Base-by-base conservation (phyloP, 2,329 filamentous ascomycete species). In the Coniochaeta pulveracea region DNA sequence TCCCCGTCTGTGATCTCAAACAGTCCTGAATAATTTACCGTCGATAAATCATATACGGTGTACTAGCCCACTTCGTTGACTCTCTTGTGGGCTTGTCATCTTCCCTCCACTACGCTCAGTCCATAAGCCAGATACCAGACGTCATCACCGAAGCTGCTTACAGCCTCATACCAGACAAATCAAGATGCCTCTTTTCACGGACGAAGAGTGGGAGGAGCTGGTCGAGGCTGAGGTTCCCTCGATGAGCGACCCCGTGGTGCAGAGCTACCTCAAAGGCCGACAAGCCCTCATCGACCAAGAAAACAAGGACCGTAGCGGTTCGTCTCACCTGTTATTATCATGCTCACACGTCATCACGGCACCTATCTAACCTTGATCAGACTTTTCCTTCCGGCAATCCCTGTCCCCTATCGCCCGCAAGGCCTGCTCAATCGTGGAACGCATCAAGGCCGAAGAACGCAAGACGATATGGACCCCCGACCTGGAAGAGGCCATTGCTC, bases 221-320 rank as follows among this genome's bases (percentile, higher is more conserved):
- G 52, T 76, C 40, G 53, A 60, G 28, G 54, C 64, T 38, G 71
- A 67, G n/a, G 57, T 80, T 23, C 76, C 76, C 4, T 55, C 57
- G 2, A 57, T 57, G 14, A 60, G 72, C 8, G 85, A 93, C 46
- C 75, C 80, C 1, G 86, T 93, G 54, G 71, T 95, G 29, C 75
- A 85, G 46, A 76, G 89, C 51, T 95, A 93, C 49, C 61, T 93
- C 24, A 58, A 73, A 26, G 85, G 85, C 15, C 74, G 88, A 33
- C 69, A 80, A 45, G 76, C 75, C 17, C 68, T 96, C 34, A 80
- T 94, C 37, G 66, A 67, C 12, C 72, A 93, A 50, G 91, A 96
- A 55, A 79, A 84, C 56, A 81, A 77, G 47, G 72, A 83, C 48
- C 76, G 88, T 38, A 86, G 85, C 53, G 86, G 85, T 82, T 54